Percentiles rank a stretch among this genome's conserved stretches.
Conservation (phyloP, 2,329 filamentous ascomycete species). For the Dactylellina leptospora region DNA sequence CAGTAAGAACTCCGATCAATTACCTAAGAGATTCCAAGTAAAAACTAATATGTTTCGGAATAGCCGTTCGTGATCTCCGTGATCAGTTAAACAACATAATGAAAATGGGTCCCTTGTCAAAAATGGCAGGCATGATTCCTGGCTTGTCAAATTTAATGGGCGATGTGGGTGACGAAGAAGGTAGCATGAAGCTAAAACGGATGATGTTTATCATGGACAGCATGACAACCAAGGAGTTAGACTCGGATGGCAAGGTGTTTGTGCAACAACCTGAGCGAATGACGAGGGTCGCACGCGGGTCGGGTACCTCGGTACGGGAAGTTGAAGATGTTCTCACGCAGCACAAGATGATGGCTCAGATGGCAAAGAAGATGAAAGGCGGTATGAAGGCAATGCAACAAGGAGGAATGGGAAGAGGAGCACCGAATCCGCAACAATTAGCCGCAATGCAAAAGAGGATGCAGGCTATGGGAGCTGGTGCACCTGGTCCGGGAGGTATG, state of each 20-base stretch:
- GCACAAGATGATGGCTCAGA: slow-evolving; percentile 97
- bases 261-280: slow-evolving; percentile 91
- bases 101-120: slow-evolving; percentile 98
- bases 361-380: slow-evolving; percentile 99
- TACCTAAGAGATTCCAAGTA: neutral
- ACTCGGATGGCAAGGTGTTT: slow-evolving; percentile 93
- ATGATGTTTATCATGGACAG: slow-evolving; percentile 99
- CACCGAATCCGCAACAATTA: slow-evolving; percentile 91
- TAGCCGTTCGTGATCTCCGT: slow-evolving; percentile 85
- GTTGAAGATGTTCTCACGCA: slow-evolving; percentile 98
- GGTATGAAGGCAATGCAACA: slow-evolving; percentile 98
- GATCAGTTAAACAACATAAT: slow-evolving; percentile 98
- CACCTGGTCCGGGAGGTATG: slow-evolving; percentile 67
- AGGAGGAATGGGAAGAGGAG: slow-evolving; percentile 88
- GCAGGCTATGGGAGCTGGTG: slow-evolving; percentile 84
- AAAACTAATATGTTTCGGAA: slow-evolving; percentile 7
- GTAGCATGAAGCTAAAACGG: slow-evolving; percentile 88
- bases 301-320: slow-evolving; percentile 87
- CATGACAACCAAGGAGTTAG: slow-evolving; percentile 95
- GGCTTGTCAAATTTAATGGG: slow-evolving; percentile 93
- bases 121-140: slow-evolving; percentile 99
- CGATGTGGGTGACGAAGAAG: slow-evolving; percentile 96
- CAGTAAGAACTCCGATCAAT: slow-evolving; percentile 52
- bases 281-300: slow-evolving; percentile 88
- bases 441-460: slow-evolving; percentile 97